Conservation (phyloP, 108 stramenopile species). For the Pseudonitzschia pungens region DNA sequence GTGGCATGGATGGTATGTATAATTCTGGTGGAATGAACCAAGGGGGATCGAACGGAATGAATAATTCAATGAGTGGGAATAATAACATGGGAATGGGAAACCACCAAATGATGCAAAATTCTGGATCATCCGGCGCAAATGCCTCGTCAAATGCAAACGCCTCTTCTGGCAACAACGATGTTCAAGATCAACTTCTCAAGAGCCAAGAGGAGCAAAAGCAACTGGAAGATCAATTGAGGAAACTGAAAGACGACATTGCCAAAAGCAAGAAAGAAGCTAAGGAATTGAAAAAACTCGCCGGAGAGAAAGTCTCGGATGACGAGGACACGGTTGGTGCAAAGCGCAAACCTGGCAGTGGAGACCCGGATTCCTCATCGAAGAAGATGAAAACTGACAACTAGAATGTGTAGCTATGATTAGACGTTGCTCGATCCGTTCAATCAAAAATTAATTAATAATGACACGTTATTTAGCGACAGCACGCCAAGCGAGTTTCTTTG, state of each 20-base stretch:
- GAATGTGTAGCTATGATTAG: background rate
- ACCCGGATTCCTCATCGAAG: background rate
- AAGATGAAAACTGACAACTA: conserved; percentile 12
- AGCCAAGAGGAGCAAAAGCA: conserved; percentile 30
- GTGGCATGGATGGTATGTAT: conserved; percentile 20
- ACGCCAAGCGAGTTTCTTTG: too few species aligned
- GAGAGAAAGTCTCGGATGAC: background rate
- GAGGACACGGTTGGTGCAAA: background rate
- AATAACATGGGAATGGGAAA: conserved; percentile 15
- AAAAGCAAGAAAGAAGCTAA: conserved; percentile 35
- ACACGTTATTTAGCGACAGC: too few species aligned
- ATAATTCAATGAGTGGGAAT: background rate
- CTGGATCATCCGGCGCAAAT: conserved; percentile 3
- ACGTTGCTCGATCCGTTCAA: too few species aligned
- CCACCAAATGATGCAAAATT: conserved; percentile 18
- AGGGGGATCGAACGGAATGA: conserved; percentile 14
- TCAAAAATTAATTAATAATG: too few species aligned
- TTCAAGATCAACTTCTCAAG: conserved; percentile 31
- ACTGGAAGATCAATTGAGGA: conserved; percentile 38
- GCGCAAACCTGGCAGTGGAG: background rate
- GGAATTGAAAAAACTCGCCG: conserved; percentile 26
- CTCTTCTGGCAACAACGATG: conserved; percentile 1
- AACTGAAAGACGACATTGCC: conserved; percentile 46
- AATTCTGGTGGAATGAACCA: conserved; percentile 14
- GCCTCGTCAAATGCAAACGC: conserved; percentile 9